phyloP scores from a whole-genome alignment of 2,329 filamentous ascomycete genomes.

The Stachybotrys chartarum region DNA sequence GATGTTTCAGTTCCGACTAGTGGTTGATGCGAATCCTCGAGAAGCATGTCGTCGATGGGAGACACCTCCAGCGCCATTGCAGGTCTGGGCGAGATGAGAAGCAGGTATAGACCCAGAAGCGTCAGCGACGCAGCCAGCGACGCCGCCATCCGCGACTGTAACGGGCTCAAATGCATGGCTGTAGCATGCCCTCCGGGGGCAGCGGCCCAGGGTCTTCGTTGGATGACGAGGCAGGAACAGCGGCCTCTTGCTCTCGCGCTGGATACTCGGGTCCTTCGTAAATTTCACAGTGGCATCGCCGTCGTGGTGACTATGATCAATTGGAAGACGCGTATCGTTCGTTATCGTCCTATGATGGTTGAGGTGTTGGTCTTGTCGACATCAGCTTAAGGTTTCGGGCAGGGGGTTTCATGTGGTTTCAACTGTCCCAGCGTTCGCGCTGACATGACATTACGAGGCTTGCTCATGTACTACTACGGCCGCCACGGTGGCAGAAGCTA shows the following conservation, averaged over 20 bases:
- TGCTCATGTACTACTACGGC: no score
- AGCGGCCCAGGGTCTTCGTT: conserved; percentile 6
- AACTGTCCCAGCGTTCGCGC: no score
- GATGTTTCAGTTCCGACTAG: conserved; percentile 13
- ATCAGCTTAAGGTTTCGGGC: no score
- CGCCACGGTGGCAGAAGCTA: no score
- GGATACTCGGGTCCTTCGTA: no score
- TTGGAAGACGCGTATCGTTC: no score
- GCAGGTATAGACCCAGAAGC: conserved; percentile 52
- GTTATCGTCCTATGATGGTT: no score
- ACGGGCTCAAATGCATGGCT: conserved; percentile 54
- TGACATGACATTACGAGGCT: no score
- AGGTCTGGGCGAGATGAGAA: conserved; percentile 50
- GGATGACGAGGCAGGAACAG: not conserved
- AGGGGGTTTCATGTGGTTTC: no score
- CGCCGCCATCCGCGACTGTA: conserved; percentile 66
- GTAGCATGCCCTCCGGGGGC: conserved; percentile 35
- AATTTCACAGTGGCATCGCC: no score
- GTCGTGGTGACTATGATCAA: no score
- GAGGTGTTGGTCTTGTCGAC: no score
- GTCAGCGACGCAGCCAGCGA: conserved; percentile 55
- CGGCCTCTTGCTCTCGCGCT: not conserved
- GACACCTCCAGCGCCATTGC: conserved; percentile 52
- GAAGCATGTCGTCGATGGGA: not conserved
- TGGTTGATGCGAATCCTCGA: conserved; percentile 5